Base-by-base conservation (phyloP, 306 rosid species). In the Benincasa hispida region DNA sequence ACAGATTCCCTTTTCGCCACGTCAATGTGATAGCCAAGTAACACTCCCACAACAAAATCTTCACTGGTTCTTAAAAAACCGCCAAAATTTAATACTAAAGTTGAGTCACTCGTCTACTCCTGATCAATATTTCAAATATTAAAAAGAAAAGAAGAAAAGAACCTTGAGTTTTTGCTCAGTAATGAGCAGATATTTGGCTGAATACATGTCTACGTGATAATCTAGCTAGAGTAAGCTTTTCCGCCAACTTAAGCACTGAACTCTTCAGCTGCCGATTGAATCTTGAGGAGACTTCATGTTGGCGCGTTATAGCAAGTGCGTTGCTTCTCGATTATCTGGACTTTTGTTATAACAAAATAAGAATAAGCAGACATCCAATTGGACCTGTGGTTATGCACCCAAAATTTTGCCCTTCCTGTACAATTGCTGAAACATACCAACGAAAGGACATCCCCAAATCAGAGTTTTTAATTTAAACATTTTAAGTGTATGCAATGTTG, bases 31-130 rank as follows among this genome's bases (percentile, higher is more conserved):
- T 82, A 85, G 5, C 90, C 96, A 37, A 77, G 83, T 67, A 88
- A n/a, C n/a, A 82, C 90, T 91, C n/a, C 98, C 98, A 77, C 98
- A 93, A 77, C 96, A 93, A 69, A 93, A 88, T n/a, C 45, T 83
- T 88, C 74, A 90, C 72, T 42, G 98, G 97, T 79, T 84, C 15
- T 66, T 21, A 27, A 80, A 87, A 87, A 93, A 91, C 98, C 88
- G 87, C 77, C 82, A 82, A 83, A 22, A 47, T 73, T 24, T 10
- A 80, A 15, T 5, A 39, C 28, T 39, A 39, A n/a, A 39, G 73
- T 66, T 66, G n/a, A 66, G 73, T 21, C 73, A 2, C 2, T 6
- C 10, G 13, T 65, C 72, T 37, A 5, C 28, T 19, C n/a, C 18
- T 9, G 10, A 37, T 39, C 57, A 19, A 24, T 10, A 27, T 42